A percentile compares a stretch with the other conserved stretches of the same genome.
phyloP scores from a whole-genome alignment of 1,139 yeast genomes.

The Geotrichum aggregatum region DNA sequence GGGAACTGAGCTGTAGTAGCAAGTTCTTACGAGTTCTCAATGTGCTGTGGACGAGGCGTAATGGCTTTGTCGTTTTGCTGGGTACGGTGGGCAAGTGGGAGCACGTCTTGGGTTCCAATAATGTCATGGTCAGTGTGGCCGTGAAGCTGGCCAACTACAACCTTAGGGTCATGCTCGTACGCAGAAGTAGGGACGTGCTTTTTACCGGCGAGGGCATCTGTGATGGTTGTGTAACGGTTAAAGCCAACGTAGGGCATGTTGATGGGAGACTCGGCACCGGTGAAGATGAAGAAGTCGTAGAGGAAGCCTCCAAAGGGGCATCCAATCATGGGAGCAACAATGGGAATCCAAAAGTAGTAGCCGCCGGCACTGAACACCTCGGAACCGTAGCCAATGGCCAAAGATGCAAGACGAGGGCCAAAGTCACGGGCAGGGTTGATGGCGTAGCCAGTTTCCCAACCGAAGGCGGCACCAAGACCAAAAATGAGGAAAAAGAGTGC shows the following conservation, averaged over 20 bases:
- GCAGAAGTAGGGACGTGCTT: not conserved
- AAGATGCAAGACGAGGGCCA: conserved; percentile 49
- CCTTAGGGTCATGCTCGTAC: conserved; percentile 17
- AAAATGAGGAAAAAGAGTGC: conserved; percentile 44
- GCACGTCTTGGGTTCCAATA: conserved; percentile 14
- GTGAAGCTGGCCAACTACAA: conserved; percentile 20
- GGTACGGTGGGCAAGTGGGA: conserved; percentile 14
- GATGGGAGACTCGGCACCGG: conserved; percentile 49
- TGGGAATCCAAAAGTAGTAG: conserved; percentile 51
- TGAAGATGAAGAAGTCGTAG: conserved; percentile 47
- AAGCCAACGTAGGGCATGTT: conserved; percentile 41
- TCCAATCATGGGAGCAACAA: conserved; percentile 47
- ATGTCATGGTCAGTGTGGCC: conserved; percentile 20
- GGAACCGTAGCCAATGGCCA: conserved; percentile 45
- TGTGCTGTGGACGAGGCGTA: conserved; percentile 13
- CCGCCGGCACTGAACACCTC: conserved; percentile 41
- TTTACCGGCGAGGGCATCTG: not conserved
- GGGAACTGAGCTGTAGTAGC: no score
- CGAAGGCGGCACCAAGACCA: conserved; percentile 45
- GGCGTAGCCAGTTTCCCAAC: conserved; percentile 52
- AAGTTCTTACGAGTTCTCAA: conserved; percentile 10
- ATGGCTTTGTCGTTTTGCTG: conserved; percentile 11
- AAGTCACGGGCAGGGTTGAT: conserved; percentile 52
- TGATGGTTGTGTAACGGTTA: conserved; percentile 4
- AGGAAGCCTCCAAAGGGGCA: conserved; percentile 44